Conservation (phyloP, 306 rosid species). For the Vigna radiata region DNA sequence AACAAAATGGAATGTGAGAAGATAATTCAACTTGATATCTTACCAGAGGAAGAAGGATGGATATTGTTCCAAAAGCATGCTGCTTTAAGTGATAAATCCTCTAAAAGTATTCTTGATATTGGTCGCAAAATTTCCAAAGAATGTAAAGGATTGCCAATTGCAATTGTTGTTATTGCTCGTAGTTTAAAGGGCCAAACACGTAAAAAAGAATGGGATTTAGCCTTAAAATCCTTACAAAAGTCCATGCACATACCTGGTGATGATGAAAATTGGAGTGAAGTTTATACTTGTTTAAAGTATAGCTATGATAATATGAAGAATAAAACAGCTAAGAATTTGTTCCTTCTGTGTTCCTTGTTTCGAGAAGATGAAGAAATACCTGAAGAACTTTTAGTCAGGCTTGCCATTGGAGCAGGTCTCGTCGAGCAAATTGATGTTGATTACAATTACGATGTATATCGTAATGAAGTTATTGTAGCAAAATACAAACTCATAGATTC, state of each 20-base stretch:
- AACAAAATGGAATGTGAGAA: background rate
- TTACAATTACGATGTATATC: background rate
- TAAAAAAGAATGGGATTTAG: background rate
- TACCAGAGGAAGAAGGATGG: background rate
- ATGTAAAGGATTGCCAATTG: background rate
- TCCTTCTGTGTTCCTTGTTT: conserved; percentile 35
- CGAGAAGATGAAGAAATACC: conserved; percentile 42
- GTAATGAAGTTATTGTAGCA: background rate
- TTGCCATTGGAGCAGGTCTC: background rate
- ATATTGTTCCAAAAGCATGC: background rate
- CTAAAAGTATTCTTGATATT: background rate
- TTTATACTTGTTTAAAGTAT: background rate
- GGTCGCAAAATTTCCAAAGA: background rate
- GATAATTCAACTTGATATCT: background rate
- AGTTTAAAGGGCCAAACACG: background rate
- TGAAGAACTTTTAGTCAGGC: background rate
- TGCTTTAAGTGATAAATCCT: background rate
- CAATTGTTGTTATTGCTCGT: background rate
- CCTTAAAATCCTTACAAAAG: background rate
- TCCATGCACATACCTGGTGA: background rate
- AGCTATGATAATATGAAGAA: background rate
- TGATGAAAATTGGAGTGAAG: background rate
- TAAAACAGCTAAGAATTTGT: background rate
- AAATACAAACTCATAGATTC: background rate
- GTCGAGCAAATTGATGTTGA: background rate